phyloP scores from a whole-genome alignment of 768 basidiomycete genomes.

The Termitomyces sp. region DNA sequence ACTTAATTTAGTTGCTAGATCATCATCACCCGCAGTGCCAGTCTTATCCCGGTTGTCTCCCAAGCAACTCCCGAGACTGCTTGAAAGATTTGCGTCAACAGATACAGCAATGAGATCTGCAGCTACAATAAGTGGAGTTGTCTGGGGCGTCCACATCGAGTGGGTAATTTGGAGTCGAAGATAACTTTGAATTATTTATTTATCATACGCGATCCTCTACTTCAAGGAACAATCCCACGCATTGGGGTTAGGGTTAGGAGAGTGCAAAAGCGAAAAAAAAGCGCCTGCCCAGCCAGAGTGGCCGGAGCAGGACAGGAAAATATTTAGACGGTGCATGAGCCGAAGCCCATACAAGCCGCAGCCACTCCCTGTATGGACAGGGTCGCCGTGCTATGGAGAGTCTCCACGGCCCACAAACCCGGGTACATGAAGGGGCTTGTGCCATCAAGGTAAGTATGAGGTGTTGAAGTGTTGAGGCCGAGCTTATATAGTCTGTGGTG shows the following conservation, averaged over 20 bases:
- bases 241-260: neutral
- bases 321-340: slow-evolving; percentile 64
- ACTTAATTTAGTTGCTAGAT: too few species aligned
- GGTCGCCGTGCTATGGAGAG: slow-evolving; percentile 70
- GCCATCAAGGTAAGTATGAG: slow-evolving; percentile 68
- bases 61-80: too few species aligned
- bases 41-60: too few species aligned
- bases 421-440: slow-evolving; percentile 47
- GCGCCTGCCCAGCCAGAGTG: slow-evolving; percentile 42
- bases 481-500: neutral
- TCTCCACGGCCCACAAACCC: slow-evolving; percentile 54
- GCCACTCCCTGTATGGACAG: slow-evolving; percentile 57
- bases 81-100: too few species aligned
- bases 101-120: too few species aligned
- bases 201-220: neutral
- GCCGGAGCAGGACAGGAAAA: slow-evolving; percentile 56
- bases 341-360: slow-evolving; percentile 52
- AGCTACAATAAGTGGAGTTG: too few species aligned
- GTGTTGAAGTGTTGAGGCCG: neutral
- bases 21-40: too few species aligned
- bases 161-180: too few species aligned
- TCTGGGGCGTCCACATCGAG: too few species aligned
- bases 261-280: slow-evolving; percentile 16
- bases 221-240: neutral
- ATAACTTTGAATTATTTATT: too few species aligned